Conservation (phyloP, 2,329 filamentous ascomycete genomes). For the Pseudocercospora cruenta region DNA sequence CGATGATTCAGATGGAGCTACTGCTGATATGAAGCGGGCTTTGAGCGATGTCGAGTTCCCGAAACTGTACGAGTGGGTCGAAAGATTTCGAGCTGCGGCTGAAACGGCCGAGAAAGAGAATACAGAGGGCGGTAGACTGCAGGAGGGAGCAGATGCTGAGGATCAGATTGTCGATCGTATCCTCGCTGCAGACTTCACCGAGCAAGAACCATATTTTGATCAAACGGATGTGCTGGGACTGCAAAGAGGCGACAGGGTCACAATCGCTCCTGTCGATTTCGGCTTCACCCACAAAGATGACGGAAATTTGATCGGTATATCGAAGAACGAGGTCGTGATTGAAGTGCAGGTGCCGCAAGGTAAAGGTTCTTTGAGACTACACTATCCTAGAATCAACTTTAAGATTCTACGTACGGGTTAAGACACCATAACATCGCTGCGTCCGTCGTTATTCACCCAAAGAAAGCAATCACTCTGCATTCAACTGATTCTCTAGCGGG, state of each 20-base stretch:
- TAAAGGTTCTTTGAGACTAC: constrained; percentile 21
- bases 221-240: constrained; percentile 20
- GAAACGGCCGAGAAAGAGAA: constrained; percentile 15
- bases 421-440: not conserved
- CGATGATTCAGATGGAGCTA: constrained; percentile 8
- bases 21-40: constrained; percentile 19
- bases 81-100: constrained; percentile 18
- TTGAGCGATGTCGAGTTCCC: constrained; percentile 20
- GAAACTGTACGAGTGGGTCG: constrained; percentile 22
- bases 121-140: constrained; percentile 8
- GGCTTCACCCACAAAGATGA: constrained; percentile 27
- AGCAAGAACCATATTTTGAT: constrained; percentile 15
- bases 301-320: constrained; percentile 19
- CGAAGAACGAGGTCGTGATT: constrained; percentile 25
- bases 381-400: constrained; percentile 29
- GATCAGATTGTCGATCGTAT: constrained; percentile 21
- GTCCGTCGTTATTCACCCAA: not conserved
- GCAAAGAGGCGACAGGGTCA: constrained; percentile 20
- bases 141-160: constrained; percentile 22
- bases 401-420: constrained; percentile 16
- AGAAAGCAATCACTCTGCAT: constrained; percentile 10
- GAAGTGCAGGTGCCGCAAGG: constrained; percentile 16
- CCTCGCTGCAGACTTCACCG: constrained; percentile 13
- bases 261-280: constrained; percentile 25
- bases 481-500: constrained; percentile 5